Evolutionary conservation across 2,329 filamentous ascomycete genomes (phyloP), one percentile per base, ranked within the genome.

Genomic region (Calonectria pseudoturangicola): DNA sequence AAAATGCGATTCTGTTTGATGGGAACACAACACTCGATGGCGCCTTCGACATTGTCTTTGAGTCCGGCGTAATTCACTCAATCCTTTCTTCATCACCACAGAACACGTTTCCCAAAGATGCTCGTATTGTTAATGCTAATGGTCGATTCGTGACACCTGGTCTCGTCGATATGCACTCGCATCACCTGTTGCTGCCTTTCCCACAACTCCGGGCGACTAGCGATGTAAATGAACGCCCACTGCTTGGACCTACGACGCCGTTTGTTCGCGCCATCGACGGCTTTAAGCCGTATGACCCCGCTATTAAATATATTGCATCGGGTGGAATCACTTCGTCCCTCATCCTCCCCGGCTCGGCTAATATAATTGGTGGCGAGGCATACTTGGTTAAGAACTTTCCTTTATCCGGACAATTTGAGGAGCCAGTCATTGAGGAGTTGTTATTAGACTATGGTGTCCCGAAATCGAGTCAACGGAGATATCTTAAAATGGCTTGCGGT

Each of bases 401-500:
- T 7, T 78, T 77, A 43, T 73, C 83, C 10, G 85, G 85, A 15
- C 73, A 78, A 21, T 65, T 81, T 67, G 80, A 79, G 1, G 85
- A 87, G 67, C 82, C 82, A 13, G 80, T 86, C 12, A 82, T 86
- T 13, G 84, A 85, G 70, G 85, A 86, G 60, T 75, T 87, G 56
- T 76, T 86, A 12, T 78, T 87, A 16, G 86, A 87, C 77, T 80
- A 83, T 66, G 84, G 84, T 6, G 68, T 86, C 8, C 80, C 82
- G 1, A 28, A 72, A 15, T 69, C 73, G 10, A 78, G 84, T 33
- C 81, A 84, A 4, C 77, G 76, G 25, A 75, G 84, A 36, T 87
- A 86, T 73, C 84, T 87, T 81, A 87, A 87, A 76, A 85, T 87
- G 82, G 86, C 86, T 1, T 85, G 85, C 72, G 86, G 86, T 10